Percentiles rank a stretch among this genome's conserved stretches.
Evolutionary conservation across 2,329 filamentous ascomycete genomes (phyloP).

Genomic region (Fulvia fulva): DNA sequence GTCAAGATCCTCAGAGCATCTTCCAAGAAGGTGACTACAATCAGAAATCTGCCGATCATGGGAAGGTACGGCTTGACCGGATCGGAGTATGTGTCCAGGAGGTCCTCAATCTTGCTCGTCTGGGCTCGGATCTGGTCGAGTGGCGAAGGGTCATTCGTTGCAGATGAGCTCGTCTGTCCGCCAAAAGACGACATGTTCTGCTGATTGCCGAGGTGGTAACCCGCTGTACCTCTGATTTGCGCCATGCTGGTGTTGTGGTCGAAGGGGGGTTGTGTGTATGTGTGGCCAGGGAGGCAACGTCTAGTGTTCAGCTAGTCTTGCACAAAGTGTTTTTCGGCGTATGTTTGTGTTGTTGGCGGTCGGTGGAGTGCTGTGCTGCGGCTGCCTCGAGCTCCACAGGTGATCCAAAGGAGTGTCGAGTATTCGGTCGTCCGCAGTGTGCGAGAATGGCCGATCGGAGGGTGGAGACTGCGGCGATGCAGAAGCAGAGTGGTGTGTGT

Average conservation of each 20-base stretch:
- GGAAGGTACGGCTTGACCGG: slow-evolving; percentile 97
- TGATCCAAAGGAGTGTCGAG: slow-evolving; percentile 5
- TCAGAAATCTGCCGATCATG: slow-evolving; percentile 92
- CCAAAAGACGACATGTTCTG: slow-evolving; percentile 45
- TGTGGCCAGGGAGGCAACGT: neutral
- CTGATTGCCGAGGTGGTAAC: slow-evolving; percentile 77
- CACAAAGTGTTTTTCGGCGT: neutral
- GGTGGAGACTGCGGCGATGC: neutral
- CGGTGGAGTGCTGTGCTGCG: neutral
- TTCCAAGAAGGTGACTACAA: slow-evolving; percentile 97
- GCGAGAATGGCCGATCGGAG: neutral
- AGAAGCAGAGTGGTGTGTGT: neutral
- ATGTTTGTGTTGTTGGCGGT: neutral
- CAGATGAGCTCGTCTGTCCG: slow-evolving; percentile 53
- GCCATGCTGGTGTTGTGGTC: slow-evolving; percentile 43
- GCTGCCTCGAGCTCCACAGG: neutral
- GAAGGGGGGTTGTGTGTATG: neutral
- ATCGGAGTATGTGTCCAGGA: slow-evolving; percentile 80
- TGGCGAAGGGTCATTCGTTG: slow-evolving; percentile 65
- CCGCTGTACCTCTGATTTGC: slow-evolving; percentile 62
- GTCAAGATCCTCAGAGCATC: slow-evolving; percentile 94
- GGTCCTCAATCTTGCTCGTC: slow-evolving; percentile 97
- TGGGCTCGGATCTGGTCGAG: slow-evolving; percentile 88
- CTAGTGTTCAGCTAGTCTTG: neutral
- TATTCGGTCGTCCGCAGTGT: neutral